Evolutionary conservation across 1,139 yeast genomes (phyloP), one percentile per base, ranked within the genome.

Genomic region (Martiniozyma asiatica): DNA sequence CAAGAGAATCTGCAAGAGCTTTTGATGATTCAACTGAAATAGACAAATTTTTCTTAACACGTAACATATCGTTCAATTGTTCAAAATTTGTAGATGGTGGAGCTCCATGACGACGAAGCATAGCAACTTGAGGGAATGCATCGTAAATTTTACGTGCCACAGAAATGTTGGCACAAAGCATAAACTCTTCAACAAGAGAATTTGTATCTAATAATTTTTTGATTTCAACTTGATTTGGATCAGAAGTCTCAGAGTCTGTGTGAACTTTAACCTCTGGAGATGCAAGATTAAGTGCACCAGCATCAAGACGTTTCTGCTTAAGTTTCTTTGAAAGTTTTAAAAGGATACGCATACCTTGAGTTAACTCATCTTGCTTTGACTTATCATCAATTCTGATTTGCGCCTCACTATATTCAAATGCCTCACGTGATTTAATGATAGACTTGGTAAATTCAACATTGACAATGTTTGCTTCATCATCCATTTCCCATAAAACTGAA

Each of bases 181-280:
- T 92, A 56, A 92, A 92, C 56, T 92, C 99, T 56, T 92, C 99
- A 37, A 92, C 99, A 34, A 92, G 63, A 4, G 97, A 87, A 52
- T 89, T 92, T 2, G 98, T 89, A 35, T 84, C 98, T 30, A 80
- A 65, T 17, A 82, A 59, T 50, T 82, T 68, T 51, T 92, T 92
- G 42, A 89, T 76, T 54, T 89, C 97, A 30, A 92, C 96, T 48
- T 85, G 95, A 38, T 81, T 81, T 2, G 98, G 98, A 51, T 92
- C 98, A 2, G 94, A 78, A 3, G 97, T 87, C 57, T 92, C 99
- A 50, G 89, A 78, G 47, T 92, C 99, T 75, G 87, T 80, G 44
- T 87, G 92, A 24, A 92, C 95, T 55, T 87, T 87, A 29, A 92
- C 98, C 55, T 92, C 99, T 0, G 99, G 99, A 4, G 96, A 84